phyloP scores from a whole-genome alignment of 108 stramenopile species.

The Pinguiococcus pyrenoidosus region DNA sequence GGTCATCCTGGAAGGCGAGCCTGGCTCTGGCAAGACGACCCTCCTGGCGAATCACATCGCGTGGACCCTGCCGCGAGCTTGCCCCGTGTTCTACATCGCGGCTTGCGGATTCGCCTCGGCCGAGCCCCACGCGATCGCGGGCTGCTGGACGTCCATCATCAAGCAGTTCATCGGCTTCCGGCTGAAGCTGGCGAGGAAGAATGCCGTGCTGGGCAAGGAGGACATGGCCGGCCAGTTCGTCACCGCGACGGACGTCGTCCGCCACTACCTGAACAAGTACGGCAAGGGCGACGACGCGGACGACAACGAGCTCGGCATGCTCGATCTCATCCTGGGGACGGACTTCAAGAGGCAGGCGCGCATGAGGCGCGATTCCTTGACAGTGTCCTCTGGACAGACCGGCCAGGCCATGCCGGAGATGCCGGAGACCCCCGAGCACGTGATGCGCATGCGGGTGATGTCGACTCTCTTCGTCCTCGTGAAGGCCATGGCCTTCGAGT shows the following conservation, averaged over 20 bases:
- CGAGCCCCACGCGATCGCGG: not conserved
- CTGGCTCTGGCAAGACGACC: constrained; percentile 13
- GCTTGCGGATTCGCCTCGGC: constrained; percentile 4
- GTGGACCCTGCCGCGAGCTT: not conserved
- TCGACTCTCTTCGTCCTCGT: constrained; percentile 13
- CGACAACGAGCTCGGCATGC: not conserved
- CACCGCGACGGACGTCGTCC: not conserved
- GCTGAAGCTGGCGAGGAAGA: not conserved
- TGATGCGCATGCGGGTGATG: not conserved
- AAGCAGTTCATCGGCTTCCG: constrained; percentile 10
- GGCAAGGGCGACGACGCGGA: constrained; percentile 3
- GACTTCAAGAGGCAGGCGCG: not conserved
- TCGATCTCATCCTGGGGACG: not conserved
- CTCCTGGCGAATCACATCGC: not conserved
- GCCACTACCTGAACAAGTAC: constrained; percentile 5
- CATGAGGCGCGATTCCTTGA: too few relatives aligned
- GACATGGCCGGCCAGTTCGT: not conserved
- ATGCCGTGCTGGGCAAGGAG: not conserved
- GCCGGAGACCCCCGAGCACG: not conserved
- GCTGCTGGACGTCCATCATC: constrained; percentile 6
- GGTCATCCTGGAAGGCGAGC: constrained; percentile 12
- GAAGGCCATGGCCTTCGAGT: constrained; percentile 4
- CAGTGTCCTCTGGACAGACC: too few relatives aligned
- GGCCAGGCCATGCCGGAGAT: not conserved
- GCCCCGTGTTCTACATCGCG: constrained; percentile 1